Evolutionary conservation across 768 basidiomycete species (phyloP).

Genomic region (Boletus barrowsii): DNA sequence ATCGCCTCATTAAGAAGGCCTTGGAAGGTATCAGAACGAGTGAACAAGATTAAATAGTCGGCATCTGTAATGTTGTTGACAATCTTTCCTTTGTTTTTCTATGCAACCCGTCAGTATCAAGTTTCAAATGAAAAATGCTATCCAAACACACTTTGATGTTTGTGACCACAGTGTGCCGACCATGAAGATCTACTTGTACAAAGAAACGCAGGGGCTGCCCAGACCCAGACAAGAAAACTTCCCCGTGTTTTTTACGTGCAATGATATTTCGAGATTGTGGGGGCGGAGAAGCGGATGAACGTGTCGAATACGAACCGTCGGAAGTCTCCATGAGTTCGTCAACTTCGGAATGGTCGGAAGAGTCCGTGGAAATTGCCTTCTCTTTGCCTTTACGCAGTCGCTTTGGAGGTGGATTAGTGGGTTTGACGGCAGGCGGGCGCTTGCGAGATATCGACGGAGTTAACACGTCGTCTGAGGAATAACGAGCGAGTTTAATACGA

Average conservation of each 20-base stretch:
- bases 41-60: conserved; percentile 58
- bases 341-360: conserved; percentile 16
- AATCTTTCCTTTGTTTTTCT: conserved; percentile 70
- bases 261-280: conserved; percentile 12
- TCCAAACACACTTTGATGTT: conserved; percentile 55
- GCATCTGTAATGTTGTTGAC: conserved; percentile 50
- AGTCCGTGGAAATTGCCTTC: conserved; percentile 16
- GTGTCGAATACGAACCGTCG: conserved; percentile 5
- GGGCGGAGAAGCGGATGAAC: conserved; percentile 16
- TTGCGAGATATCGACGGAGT: conserved; percentile 23
- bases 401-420: conserved; percentile 15
- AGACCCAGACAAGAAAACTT: conserved; percentile 42
- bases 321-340: conserved; percentile 14
- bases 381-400: conserved; percentile 31
- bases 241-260: conserved; percentile 20
- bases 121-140: neutral
- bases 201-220: conserved; percentile 54
- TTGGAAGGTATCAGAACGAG: conserved; percentile 48
- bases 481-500: conserved; percentile 3
- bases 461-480: conserved; percentile 3
- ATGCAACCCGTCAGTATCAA: neutral
- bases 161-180: conserved; percentile 47
- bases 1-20: conserved; percentile 41
- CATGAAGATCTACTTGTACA: conserved; percentile 64
- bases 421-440: conserved; percentile 16